Base-by-base conservation (phyloP, 164 flowering plant genomes). In the Buxus sempervirens region DNA sequence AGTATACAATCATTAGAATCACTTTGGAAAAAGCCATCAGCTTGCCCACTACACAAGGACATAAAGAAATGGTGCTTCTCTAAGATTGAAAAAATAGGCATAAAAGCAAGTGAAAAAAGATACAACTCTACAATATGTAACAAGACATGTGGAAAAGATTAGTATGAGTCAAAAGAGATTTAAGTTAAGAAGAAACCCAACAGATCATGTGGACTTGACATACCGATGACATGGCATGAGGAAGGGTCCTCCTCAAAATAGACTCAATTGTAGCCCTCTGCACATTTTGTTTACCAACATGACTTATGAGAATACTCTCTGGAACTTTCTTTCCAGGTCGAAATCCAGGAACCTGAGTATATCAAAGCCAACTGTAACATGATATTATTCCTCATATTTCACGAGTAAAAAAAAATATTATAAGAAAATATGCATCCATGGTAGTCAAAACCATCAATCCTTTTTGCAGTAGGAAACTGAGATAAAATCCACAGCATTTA, bases 241-340 rank as follows among this genome's bases (percentile, higher is more conserved):
- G 93, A 78, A 94, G 92, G n/a, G 97, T 91, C 78, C 93, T 86
- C 77, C 83, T 84, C 79, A 94, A 65, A 63, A 94, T 82, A 55
- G 97, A 82, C 79, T 90, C 97, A 63, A 94, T 72, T 10, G 88
- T 80, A 60, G 96, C 96, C 72, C 75, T 80, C 38, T 76, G 78
- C 23, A 91, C 86, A 71, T 76, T 67, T 70, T 84, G 54, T 80
- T 82, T 84, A 70, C 98, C 97, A 24, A 86, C 83, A 76, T 77
- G 73, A 74, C 77, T 70, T 20, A 89, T 23, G 72, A 94, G 87
- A 71, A 91, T 81, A 71, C 75, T 81, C 68, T 94, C 96, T 38
- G 98, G 98, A 66, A 94, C 83, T 32, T 76, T 79, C 83, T 88
- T 87, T 69, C 97, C 95, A 6, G 95, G 95, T 16, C 96, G 98